Percentiles rank a stretch among this genome's conserved stretches.
These are phyloP conservation scores for Ceratobasidium sp. DNA, from an alignment of 1,284 basidiomycete species.

Conservation along the genomic window DNA sequence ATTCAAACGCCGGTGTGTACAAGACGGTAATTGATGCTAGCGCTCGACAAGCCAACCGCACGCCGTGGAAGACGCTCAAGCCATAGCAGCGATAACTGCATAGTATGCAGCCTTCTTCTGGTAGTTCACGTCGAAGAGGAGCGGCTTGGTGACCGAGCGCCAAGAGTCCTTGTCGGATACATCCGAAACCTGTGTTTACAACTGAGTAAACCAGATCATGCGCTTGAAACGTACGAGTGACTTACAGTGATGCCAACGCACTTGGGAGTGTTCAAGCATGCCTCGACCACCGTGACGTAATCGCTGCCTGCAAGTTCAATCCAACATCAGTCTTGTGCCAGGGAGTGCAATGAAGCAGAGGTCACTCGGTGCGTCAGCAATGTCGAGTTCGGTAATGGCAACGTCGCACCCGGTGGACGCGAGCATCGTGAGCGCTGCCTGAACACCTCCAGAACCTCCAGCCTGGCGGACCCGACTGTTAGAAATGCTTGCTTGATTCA, in stretches of 20 bases:
- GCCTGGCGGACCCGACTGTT: constrained; percentile 47
- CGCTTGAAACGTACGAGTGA: background rate
- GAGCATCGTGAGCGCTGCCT: constrained; percentile 51
- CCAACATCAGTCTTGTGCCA: background rate
- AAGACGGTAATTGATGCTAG: too few relatives aligned
- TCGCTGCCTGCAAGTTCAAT: constrained; percentile 6
- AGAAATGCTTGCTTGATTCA: background rate
- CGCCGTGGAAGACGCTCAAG: background rate
- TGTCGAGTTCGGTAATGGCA: constrained; percentile 44
- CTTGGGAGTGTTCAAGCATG: constrained; percentile 10
- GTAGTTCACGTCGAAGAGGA: constrained; percentile 40
- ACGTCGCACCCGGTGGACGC: constrained; percentile 42
- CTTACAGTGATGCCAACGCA: constrained; percentile 41
- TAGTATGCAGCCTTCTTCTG: constrained; percentile 43
- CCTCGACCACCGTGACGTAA: constrained; percentile 21
- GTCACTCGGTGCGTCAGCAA: constrained; percentile 29
- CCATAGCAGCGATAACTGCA: constrained; percentile 35
- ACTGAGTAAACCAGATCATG: constrained; percentile 48
- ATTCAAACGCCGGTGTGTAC: too few relatives aligned
- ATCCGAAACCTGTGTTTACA: constrained; percentile 50
- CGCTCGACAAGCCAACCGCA: background rate
- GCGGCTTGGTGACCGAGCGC: constrained; percentile 23
- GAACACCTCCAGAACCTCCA: constrained; percentile 62
- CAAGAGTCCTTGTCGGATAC: constrained; percentile 36
- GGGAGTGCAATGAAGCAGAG: background rate